Conservation (phyloP, 805 yeast genomes). For the Yamadazyma nakazawae region DNA sequence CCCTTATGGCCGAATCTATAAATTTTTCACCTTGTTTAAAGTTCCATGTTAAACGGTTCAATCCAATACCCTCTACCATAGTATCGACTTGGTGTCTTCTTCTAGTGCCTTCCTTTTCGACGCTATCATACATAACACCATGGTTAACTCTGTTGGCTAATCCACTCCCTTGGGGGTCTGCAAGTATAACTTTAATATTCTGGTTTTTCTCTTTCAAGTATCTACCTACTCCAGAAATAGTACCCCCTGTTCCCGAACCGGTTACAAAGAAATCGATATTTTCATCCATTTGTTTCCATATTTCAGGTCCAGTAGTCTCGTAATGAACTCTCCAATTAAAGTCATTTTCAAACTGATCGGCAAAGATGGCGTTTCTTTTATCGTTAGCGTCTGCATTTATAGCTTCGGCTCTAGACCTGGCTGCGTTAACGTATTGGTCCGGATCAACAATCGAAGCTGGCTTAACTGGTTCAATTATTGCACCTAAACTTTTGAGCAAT, state of each 20-base stretch:
- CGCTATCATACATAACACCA: constrained; percentile 91
- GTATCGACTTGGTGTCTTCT: constrained; percentile 97
- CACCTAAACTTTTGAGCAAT: constrained; percentile 72
- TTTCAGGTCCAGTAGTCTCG: constrained; percentile 87
- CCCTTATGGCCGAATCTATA: constrained; percentile 78
- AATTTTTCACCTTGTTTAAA: constrained; percentile 65
- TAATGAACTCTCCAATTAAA: constrained; percentile 86
- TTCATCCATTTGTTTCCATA: constrained; percentile 68
- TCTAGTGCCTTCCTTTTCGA: constrained; percentile 89
- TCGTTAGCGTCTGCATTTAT: constrained; percentile 40
- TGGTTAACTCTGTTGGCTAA: constrained; percentile 76
- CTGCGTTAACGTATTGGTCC: constrained; percentile 86
- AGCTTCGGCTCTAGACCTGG: constrained; percentile 60
- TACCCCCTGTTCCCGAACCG: constrained; percentile 98
- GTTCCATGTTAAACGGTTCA: constrained; percentile 82
- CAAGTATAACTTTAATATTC: constrained; percentile 55
- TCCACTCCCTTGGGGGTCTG: constrained; percentile 97
- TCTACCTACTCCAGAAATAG: constrained; percentile 84
- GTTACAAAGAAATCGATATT: constrained; percentile 72
- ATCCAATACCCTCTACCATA: constrained; percentile 87
- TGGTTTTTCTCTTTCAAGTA: constrained; percentile 67
- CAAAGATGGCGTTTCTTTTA: constrained; percentile 66
- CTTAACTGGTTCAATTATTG: constrained; percentile 75
- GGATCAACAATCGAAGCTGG: constrained; percentile 97
- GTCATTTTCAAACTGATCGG: constrained; percentile 93